Conservation (phyloP, 2,329 filamentous ascomycete genomes). For the Botryotinia narcissicola region DNA sequence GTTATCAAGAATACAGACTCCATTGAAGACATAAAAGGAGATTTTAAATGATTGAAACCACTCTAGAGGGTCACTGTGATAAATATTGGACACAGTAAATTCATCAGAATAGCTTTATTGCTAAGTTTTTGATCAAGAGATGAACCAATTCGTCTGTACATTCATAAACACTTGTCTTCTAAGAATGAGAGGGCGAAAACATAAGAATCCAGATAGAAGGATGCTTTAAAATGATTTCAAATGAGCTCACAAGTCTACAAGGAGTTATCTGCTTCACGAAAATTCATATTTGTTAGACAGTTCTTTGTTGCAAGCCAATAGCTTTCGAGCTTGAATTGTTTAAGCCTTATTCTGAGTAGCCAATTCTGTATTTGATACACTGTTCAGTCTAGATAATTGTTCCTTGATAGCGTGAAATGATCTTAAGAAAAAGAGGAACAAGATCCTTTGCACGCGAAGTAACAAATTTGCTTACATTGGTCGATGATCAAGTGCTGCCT, state of each 20-base stretch:
- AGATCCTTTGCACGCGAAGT: too few relatives aligned
- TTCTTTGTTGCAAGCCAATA: not conserved
- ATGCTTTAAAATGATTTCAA: rapidly evolving
- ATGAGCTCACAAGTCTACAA: not conserved
- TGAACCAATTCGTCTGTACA: rapidly evolving
- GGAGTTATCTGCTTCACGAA: not conserved
- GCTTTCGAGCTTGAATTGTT: not conserved
- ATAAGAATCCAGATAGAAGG: rapidly evolving
- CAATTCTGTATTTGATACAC: not conserved
- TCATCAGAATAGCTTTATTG: not conserved
- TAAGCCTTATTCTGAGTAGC: not conserved
- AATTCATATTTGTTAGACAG: not conserved
- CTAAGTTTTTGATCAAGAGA: not conserved
- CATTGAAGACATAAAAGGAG: too few relatives aligned
- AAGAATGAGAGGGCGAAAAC: rapidly evolving
- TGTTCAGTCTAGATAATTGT: not conserved
- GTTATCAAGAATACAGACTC: too few relatives aligned
- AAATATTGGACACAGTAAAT: rapidly evolving
- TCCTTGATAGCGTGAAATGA: not conserved
- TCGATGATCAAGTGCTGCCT: not conserved
- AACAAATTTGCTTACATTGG: not conserved
- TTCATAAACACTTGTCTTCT: rapidly evolving
- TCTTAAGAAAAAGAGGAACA: not conserved
- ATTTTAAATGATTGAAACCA: too few relatives aligned
- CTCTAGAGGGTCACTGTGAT: too few relatives aligned